Evolutionary conservation across 768 basidiomycete genomes (phyloP).

Genomic region (Boletus patriciae): DNA sequence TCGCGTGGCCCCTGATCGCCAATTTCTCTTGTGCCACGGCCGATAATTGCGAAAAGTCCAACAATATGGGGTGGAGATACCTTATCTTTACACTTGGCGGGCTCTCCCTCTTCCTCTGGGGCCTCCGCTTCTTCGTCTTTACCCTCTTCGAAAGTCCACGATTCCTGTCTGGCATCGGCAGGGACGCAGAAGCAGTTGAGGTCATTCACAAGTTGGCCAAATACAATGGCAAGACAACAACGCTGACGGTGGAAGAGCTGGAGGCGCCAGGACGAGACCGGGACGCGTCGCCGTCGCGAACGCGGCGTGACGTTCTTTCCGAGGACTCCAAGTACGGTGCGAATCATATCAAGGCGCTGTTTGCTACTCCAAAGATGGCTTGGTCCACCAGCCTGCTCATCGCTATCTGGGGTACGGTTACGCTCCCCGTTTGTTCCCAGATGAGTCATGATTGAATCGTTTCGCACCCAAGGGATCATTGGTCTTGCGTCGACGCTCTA

Average conservation of each 20-base stretch:
- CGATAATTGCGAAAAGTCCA: slow-evolving; percentile 37
- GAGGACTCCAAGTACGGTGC: slow-evolving; percentile 41
- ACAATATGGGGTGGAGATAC: slow-evolving; percentile 69
- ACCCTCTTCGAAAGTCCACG: slow-evolving; percentile 56
- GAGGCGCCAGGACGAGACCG: slow-evolving; percentile 29
- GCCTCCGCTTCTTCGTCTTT: slow-evolving; percentile 53
- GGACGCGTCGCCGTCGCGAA: slow-evolving; percentile 10
- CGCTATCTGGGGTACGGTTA: slow-evolving; percentile 42
- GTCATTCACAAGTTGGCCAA: slow-evolving; percentile 49
- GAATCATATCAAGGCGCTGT: slow-evolving; percentile 58
- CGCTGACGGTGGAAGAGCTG: slow-evolving; percentile 48
- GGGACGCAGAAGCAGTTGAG: slow-evolving; percentile 50
- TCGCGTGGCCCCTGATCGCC: slow-evolving; percentile 61
- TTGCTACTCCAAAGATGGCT: slow-evolving; percentile 61
- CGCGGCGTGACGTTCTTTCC: slow-evolving; percentile 33
- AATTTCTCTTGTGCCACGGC: slow-evolving; percentile 49
- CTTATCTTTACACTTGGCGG: slow-evolving; percentile 54
- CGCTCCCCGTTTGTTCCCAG: background rate
- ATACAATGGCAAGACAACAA: slow-evolving; percentile 46
- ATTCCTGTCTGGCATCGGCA: slow-evolving; percentile 54
- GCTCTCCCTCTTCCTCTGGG: slow-evolving; percentile 53
- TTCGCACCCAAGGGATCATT: slow-evolving; percentile 52
- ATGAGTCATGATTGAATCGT: background rate
- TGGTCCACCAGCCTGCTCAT: slow-evolving; percentile 65
- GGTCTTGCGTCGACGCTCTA: slow-evolving; percentile 74